These are phyloP conservation scores for Penicillium cinerascens DNA, from an alignment of 495 filamentous ascomycete genomes.

Conservation along the genomic window DNA sequence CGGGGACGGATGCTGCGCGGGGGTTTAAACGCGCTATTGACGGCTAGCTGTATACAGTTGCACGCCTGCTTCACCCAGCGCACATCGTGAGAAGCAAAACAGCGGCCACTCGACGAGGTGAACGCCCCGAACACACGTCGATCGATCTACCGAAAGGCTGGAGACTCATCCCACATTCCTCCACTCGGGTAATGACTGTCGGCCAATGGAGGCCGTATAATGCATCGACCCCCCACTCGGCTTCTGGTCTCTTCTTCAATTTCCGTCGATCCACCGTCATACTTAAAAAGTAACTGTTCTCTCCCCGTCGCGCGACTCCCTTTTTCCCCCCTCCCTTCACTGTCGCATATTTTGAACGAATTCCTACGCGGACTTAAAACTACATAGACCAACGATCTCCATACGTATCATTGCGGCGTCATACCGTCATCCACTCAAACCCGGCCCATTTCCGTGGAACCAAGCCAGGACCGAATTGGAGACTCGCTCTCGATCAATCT, in stretches of 20 bases:
- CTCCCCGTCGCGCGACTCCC: slow-evolving; percentile 15
- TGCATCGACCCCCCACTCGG: slow-evolving; percentile 23
- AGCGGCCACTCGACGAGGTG: neutral
- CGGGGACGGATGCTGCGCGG: neutral
- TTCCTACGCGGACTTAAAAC: neutral
- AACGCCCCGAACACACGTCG: neutral
- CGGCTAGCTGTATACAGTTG: neutral
- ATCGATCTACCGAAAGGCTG: slow-evolving; percentile 14
- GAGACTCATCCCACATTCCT: slow-evolving; percentile 19
- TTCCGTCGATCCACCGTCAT: slow-evolving; percentile 26
- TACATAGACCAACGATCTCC: neutral
- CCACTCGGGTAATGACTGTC: slow-evolving; percentile 21
- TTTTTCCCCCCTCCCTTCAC: slow-evolving; percentile 6
- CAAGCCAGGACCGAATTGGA: neutral
- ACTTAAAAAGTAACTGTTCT: slow-evolving; percentile 21
- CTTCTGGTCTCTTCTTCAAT: slow-evolving; percentile 24
- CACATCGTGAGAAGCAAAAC: neutral
- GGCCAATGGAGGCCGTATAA: slow-evolving; percentile 13
- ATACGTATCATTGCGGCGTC: slow-evolving; percentile 17
- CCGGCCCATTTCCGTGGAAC: slow-evolving; percentile 14
- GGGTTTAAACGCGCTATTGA: neutral
- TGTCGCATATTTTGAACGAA: neutral
- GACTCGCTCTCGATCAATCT: neutral
- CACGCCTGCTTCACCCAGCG: neutral
- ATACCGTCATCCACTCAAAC: slow-evolving; percentile 15